Evolutionary conservation across 2,329 filamentous ascomycete species (phyloP).

Genomic region (Coniella vitis): DNA sequence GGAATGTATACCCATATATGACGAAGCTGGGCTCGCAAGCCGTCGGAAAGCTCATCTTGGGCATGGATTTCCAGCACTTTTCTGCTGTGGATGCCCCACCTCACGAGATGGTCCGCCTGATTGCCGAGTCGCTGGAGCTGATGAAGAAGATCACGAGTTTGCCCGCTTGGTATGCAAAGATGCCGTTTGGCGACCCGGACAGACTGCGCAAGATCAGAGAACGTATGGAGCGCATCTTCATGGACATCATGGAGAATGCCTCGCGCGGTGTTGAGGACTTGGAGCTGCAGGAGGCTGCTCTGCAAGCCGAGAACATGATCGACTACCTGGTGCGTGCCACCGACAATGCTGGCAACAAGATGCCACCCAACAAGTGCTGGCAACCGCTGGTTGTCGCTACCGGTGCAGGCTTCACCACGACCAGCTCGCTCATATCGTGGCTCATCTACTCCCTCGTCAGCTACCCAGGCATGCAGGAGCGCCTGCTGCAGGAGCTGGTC

Average conservation of each 20-base stretch:
- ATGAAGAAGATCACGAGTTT: constrained; percentile 52
- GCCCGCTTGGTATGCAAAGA: constrained; percentile 47
- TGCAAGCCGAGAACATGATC: constrained; percentile 37
- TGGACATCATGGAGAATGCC: constrained; percentile 32
- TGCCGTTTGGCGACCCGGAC: constrained; percentile 53
- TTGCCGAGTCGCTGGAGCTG: constrained; percentile 44
- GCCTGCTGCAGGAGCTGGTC: constrained; percentile 51
- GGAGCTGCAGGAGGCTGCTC: constrained; percentile 40
- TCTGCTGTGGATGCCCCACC: constrained; percentile 35
- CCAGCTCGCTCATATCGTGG: constrained; percentile 52
- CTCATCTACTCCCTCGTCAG: constrained; percentile 45
- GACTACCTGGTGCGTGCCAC: constrained; percentile 48
- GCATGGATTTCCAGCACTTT: constrained; percentile 41
- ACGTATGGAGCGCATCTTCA: constrained; percentile 30
- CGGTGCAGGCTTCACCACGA: constrained; percentile 56
- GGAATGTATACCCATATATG: constrained; percentile 45
- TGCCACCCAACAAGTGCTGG: constrained; percentile 37
- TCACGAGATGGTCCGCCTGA: constrained; percentile 43
- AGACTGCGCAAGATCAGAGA: constrained; percentile 29
- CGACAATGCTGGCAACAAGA: constrained; percentile 47
- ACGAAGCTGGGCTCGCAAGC: constrained; percentile 41
- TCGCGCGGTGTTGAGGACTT: constrained; percentile 32
- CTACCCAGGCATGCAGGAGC: constrained; percentile 50
- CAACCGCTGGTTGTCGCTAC: constrained; percentile 42
- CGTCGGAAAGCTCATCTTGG: constrained; percentile 37